Conservation (phyloP, 2,329 filamentous ascomycete species). For the Colletotrichum tropicale region DNA sequence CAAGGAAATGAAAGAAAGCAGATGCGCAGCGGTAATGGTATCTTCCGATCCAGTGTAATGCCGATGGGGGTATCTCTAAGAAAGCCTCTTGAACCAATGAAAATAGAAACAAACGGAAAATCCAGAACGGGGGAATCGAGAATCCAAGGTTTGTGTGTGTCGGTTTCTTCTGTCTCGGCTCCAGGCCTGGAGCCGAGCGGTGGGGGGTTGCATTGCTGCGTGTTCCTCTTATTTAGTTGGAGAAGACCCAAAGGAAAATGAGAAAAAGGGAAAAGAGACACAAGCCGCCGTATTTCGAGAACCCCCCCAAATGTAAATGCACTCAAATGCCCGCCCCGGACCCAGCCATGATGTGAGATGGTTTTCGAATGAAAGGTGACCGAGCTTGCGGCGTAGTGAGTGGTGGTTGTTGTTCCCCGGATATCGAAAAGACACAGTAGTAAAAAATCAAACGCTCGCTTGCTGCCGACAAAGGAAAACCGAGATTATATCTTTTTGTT, state of each 20-base stretch:
- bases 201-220: slow-evolving; percentile 65
- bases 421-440: slow-evolving; percentile 34
- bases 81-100: slow-evolving; percentile 47
- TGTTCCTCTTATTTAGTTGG: slow-evolving; percentile 59
- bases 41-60: slow-evolving; percentile 27
- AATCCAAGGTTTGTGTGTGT: slow-evolving; percentile 34
- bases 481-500: slow-evolving; percentile 24
- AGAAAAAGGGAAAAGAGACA: slow-evolving; percentile 33
- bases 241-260: slow-evolving; percentile 31
- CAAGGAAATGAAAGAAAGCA: slow-evolving; percentile 42
- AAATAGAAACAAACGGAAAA: slow-evolving; percentile 31
- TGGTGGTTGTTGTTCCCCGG: slow-evolving; percentile 47
- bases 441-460: slow-evolving; percentile 50
- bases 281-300: slow-evolving; percentile 49
- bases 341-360: slow-evolving; percentile 59
- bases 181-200: slow-evolving; percentile 44
- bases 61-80: slow-evolving; percentile 42
- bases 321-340: slow-evolving; percentile 55
- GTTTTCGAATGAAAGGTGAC: slow-evolving; percentile 23
- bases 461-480: slow-evolving; percentile 33
- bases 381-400: slow-evolving; percentile 51
- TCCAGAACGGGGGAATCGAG: slow-evolving; percentile 41
- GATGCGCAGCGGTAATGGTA: slow-evolving; percentile 32
- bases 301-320: slow-evolving; percentile 59
- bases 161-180: slow-evolving; percentile 48